Base-by-base conservation (phyloP, 73 alveolate species). In the Durusdinium trenchii region DNA sequence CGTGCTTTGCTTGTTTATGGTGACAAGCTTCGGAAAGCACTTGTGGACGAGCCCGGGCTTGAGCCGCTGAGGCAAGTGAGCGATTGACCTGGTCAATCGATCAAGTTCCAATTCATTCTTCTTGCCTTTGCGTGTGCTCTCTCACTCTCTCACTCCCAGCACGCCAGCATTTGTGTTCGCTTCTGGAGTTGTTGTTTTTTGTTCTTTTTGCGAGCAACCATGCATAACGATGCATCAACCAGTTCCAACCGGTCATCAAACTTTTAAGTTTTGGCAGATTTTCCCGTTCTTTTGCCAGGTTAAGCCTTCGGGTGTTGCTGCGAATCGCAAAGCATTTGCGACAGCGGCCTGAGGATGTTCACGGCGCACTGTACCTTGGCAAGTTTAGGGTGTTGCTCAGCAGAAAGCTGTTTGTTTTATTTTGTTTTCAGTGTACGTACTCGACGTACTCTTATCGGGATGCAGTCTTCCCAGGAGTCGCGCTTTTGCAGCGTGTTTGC, bases 281-380 rank as follows among this genome's bases (percentile, higher is more conserved):
- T 36, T 35, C 26, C 26, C 43, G 1, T n/a, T 30, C n/a, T 85
- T 54, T 45, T 62, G 95, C 61, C 50, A 87, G 95, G 95, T 38
- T 87, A 64, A 87, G 84, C 50, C 85, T 87, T 46, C 95, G 95
- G 26, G 79, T 87, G 36, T 36, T 87, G 85, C 95, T 87, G 45
- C 95, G 95, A 30, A 87, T 87, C 62, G 95, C 76, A 5, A 48
- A 18, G 95, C 95, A 87, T 48, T 47, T 87, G 35, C 84, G 62
- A 69, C 40, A 87, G 84, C 95, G 95, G 50, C 95, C 95, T 36
- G 95, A 71, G n/a, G 95, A 87, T 42, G 95, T 87, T 50, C 67
- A 60, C 51, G 95, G 95, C 35, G 95, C 95, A n/a, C 28, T 87
- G 95, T 36, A 7, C n/a, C 89, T 78, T 46, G 89, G 6, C 89